Base-by-base conservation (phyloP, 768 basidiomycete species). In the Cystofilobasidium bisporidii region DNA sequence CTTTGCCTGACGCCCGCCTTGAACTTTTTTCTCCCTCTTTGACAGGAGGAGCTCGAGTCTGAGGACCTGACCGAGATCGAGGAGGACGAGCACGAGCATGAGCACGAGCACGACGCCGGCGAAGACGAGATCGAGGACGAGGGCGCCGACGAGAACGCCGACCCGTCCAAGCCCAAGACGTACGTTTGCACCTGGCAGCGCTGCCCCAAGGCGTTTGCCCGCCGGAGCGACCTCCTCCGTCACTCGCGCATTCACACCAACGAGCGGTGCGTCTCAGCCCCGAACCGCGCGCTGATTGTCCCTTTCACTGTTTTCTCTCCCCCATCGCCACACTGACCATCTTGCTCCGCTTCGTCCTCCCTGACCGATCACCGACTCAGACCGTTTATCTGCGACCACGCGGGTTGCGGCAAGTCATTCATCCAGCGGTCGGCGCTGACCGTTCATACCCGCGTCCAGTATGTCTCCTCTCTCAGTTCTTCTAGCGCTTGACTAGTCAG, bases 241-340 rank as follows among this genome's bases (percentile, higher is more conserved):
- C 80, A 81, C 67, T 73, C 74, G 53, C 56, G 78, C 26, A 81
- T 80, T 56, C 80, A 81, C 63, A 77, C 76, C 17, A 78, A 78
- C 70, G 78, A 80, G 26, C 70, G 79, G 80, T 79, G 28, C 73
- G 79, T 72, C 18, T 26, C 45, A 6, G 12, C 56, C 26, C n/a
- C n/a, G n/a, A n/a, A n/a, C n/a, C n/a, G n/a, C n/a, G n/a, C n/a
- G n/a, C 53, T 28, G 5, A 28, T n/a, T 3, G 2, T 24, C 53
- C 41, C 41, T 15, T 20, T 24, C 20, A 12, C 4, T 11, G 17
- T 36, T 40, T 56, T 45, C 14, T 50, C 24, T 50, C 10, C 24
- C 33, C 33, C 10, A 11, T 45, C n/a, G 43, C 30, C 26, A n/a
- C 22, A n/a, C 47, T 48, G 47, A 48, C 47, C 22, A 2, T 61